These are phyloP conservation scores for Takashimella tepidaria DNA, from an alignment of 1,284 basidiomycete genomes.

Conservation along the genomic window DNA sequence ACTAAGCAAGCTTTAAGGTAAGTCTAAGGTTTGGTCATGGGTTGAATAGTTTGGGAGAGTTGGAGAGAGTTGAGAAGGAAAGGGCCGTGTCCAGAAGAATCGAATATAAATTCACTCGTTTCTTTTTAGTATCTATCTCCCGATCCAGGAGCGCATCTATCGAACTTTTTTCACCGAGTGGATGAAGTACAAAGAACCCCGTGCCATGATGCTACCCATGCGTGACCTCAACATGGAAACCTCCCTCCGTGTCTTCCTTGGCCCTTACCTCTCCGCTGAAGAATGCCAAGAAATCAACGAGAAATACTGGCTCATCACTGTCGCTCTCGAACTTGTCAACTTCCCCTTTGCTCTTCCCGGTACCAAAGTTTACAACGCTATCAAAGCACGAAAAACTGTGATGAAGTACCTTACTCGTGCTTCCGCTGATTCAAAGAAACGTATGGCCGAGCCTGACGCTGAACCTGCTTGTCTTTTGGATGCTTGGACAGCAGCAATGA, in stretches of 20 bases:
- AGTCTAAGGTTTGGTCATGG: too few relatives aligned
- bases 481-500: conserved; percentile 77
- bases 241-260: conserved; percentile 92
- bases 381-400: conserved; percentile 85
- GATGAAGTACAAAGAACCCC: conserved; percentile 57
- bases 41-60: too few relatives aligned
- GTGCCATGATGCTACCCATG: conserved; percentile 81
- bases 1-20: conserved; percentile 88
- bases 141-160: conserved; percentile 80
- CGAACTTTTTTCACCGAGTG: conserved; percentile 70
- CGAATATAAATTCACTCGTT: not conserved
- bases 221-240: conserved; percentile 97
- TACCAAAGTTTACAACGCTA: conserved; percentile 92
- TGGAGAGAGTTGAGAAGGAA: too few relatives aligned
- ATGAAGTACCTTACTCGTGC: conserved; percentile 79
- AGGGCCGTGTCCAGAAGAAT: not conserved
- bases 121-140: conserved; percentile 68
- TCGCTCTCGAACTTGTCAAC: conserved; percentile 95
- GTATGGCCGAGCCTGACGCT: conserved; percentile 68
- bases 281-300: conserved; percentile 77
- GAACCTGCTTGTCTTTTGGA: conserved; percentile 89
- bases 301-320: conserved; percentile 94
- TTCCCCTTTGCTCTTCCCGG: conserved; percentile 95
- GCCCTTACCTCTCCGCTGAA: conserved; percentile 75
- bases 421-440: conserved; percentile 71